Percentiles rank a stretch among this genome's conserved stretches.
Conservation (phyloP, 2,329 filamentous ascomycete genomes). For the Calonectria fujianensis region DNA sequence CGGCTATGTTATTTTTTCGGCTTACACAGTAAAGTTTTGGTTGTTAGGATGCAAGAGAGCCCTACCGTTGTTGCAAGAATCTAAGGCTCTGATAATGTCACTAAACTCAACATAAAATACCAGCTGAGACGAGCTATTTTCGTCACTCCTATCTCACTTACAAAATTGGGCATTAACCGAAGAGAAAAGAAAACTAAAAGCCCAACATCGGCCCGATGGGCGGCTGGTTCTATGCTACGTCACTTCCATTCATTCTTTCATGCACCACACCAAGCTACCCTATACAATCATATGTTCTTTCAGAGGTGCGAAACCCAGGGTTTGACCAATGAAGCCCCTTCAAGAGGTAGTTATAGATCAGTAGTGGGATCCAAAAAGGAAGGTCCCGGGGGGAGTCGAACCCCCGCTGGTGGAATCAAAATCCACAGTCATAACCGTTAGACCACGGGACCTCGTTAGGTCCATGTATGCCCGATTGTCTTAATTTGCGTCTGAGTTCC, state of each 20-base stretch:
- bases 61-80: too few relatives aligned
- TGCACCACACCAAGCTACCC: background rate
- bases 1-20: too few relatives aligned
- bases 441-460: background rate
- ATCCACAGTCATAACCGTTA: conserved; percentile 1
- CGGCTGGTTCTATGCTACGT: too few relatives aligned
- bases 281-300: background rate
- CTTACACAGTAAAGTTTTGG: too few relatives aligned
- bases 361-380: background rate
- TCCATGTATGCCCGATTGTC: background rate
- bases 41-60: too few relatives aligned
- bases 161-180: background rate
- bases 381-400: background rate
- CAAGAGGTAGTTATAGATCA: background rate
- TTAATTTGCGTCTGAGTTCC: background rate
- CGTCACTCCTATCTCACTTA: too few relatives aligned
- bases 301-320: background rate
- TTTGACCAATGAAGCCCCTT: background rate
- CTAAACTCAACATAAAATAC: background rate
- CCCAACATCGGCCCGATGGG: rapidly evolving
- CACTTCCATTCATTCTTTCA: background rate
- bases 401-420: conserved; percentile 1
- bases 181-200: background rate
- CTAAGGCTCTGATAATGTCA: too few relatives aligned
- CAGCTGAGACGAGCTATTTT: background rate